Percentiles rank a stretch among this genome's conserved stretches.
phyloP scores from a whole-genome alignment of 495 filamentous ascomycete genomes.

The Astrothelium subdiscretum region DNA sequence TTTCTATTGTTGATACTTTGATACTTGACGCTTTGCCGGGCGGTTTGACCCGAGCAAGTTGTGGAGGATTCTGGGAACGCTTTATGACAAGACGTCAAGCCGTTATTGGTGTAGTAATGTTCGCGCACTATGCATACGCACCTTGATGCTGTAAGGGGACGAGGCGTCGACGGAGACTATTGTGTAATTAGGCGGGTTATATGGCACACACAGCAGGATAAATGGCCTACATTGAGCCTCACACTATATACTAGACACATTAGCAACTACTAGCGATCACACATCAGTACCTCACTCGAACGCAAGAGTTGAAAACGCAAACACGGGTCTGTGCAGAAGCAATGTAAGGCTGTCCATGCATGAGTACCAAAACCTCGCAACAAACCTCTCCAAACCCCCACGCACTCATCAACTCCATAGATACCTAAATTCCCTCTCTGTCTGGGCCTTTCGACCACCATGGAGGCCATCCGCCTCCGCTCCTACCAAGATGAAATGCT shows the following conservation, averaged over 20 bases:
- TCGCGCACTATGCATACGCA: neutral
- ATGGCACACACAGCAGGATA: neutral
- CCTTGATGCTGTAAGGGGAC: neutral
- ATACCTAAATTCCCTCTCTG: too few relatives aligned
- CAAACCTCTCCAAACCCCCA: too few relatives aligned
- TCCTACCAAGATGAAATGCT: slow-evolving; percentile 89
- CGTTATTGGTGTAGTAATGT: neutral
- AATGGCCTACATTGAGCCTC: neutral
- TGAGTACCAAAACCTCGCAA: too few relatives aligned
- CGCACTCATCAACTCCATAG: too few relatives aligned
- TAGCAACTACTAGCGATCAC: neutral
- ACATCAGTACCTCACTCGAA: too few relatives aligned
- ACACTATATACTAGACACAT: neutral
- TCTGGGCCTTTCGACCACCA: too few relatives aligned
- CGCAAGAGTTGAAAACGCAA: too few relatives aligned
- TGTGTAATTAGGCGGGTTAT: neutral
- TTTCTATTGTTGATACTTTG: slow-evolving; percentile 2
- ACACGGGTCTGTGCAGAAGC: too few relatives aligned
- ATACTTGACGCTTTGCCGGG: neutral
- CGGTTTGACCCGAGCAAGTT: neutral
- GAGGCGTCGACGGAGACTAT: neutral
- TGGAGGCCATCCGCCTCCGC: slow-evolving; percentile 34
- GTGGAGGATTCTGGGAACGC: neutral
- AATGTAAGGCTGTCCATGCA: too few relatives aligned
- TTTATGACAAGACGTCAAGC: neutral